Evolutionary conservation across 2,329 filamentous ascomycete genomes (phyloP), one percentile per base, ranked within the genome.

Genomic region (Aspergillus awamori): DNA sequence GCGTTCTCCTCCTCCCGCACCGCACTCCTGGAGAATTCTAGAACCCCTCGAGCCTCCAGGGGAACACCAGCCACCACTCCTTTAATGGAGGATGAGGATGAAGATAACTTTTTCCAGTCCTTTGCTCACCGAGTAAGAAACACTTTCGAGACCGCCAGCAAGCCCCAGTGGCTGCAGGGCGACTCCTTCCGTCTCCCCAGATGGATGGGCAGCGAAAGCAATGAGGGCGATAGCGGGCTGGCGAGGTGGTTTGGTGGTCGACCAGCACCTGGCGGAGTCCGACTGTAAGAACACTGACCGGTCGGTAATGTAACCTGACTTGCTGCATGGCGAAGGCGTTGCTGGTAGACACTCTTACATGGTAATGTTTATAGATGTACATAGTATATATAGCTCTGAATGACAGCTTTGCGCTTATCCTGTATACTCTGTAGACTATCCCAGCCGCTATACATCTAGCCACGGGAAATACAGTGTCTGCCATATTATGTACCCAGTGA

Each of bases 101-200:
- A 93, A 13, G 91, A 92, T 58, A 92, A 89, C 66, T 92, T 97
- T 75, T 93, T 98, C 71, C 86, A 91, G 66, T 89, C 89, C 36
- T 87, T 98, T 63, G 88, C 91, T 0, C 91, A 96, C 72, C 85
- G 94, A 38, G 88, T 99, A 69, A 91, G 89, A 77, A 99, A 99
- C 72, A 98, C 95, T 0, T 87, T 98, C 56, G 94, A 98, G 63
- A 90, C 87, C 0, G 84, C 92, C 2, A 89, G 93, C 56, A 84
- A 89, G 30, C 94, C 95, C 0, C 88, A 88, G 65, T 98, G 93
- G 93, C 80, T 97, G 65, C 85, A 87, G 68, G 89, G 91, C 26
- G 81, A 92, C 28, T 85, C 87, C 8, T 86, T 93, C 76, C 91
- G 89, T 76, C 86, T 89, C 72, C 92, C 92, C 5, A 89, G 87